phyloP scores from a whole-genome alignment of 768 basidiomycete species.

The Collybia sp. region DNA sequence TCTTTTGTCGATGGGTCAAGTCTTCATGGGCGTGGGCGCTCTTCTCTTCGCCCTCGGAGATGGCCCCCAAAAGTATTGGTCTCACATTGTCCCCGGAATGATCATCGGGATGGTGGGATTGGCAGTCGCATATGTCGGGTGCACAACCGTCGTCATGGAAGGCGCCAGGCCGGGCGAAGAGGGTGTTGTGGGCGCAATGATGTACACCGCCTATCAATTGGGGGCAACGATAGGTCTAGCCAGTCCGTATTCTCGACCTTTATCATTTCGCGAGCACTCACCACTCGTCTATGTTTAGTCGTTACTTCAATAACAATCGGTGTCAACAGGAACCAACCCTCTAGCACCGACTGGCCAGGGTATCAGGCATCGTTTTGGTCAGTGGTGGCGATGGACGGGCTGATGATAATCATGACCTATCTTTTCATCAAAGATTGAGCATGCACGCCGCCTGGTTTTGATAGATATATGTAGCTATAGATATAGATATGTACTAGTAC shows the following conservation, averaged over 20 bases:
- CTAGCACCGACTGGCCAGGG: background rate
- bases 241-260: conserved; percentile 2
- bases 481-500: too few relatives aligned
- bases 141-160: conserved; percentile 8
- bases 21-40: conserved; percentile 29
- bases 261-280: background rate
- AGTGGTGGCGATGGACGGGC: conserved; percentile 1
- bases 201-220: conserved; percentile 9
- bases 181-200: conserved; percentile 9
- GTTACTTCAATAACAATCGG: background rate
- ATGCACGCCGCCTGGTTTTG: too few relatives aligned
- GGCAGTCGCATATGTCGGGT: conserved; percentile 28
- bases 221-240: conserved; percentile 6
- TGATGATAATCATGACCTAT: background rate
- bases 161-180: conserved; percentile 7
- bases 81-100: conserved; percentile 41
- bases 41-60: conserved; percentile 35
- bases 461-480: too few relatives aligned
- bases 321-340: background rate
- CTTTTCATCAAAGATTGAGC: background rate
- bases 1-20: conserved; percentile 2
- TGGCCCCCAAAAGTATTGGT: conserved; percentile 34
- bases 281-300: background rate
- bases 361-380: conserved; percentile 1
- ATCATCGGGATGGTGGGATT: conserved; percentile 37